A percentile compares a stretch with the other conserved stretches of the same genome.
phyloP scores from a whole-genome alignment of 352 stramenopile genomes.

The Pythium sukuiense region DNA sequence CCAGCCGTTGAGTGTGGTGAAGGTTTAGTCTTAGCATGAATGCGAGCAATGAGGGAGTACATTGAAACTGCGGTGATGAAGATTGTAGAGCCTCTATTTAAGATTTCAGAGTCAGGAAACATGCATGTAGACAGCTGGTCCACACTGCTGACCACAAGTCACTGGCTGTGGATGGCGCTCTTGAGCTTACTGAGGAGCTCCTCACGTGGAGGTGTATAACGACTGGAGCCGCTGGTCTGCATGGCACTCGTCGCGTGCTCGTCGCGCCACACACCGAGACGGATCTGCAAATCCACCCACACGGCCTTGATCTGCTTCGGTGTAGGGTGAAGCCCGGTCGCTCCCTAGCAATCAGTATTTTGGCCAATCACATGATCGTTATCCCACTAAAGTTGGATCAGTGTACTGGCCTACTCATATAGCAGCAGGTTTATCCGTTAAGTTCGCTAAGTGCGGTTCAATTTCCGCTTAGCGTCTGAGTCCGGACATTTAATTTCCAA shows the following conservation, averaged over 20 bases:
- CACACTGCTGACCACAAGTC: background rate
- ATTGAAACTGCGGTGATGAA: background rate
- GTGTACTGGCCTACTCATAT: too few species aligned
- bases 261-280: background rate
- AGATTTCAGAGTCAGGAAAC: too few species aligned
- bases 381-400: too few species aligned
- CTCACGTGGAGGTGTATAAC: background rate
- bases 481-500: too few species aligned
- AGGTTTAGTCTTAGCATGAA: background rate
- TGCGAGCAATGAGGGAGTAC: too few species aligned
- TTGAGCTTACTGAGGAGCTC: background rate
- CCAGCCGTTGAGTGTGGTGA: background rate
- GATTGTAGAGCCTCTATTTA: too few species aligned
- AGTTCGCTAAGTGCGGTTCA: too few species aligned
- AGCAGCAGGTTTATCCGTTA: too few species aligned
- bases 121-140: background rate
- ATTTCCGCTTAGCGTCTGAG: too few species aligned
- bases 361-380: too few species aligned
- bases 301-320: background rate
- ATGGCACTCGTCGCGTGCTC: background rate
- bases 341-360: too few species aligned
- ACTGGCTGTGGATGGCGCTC: background rate
- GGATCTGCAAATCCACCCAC: background rate
- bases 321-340: too few species aligned
- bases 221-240: background rate